Evolutionary conservation across 1,139 yeast genomes (phyloP), one percentile per base, ranked within the genome.

Genomic region (Zhuliangozyma blackwelliae): DNA sequence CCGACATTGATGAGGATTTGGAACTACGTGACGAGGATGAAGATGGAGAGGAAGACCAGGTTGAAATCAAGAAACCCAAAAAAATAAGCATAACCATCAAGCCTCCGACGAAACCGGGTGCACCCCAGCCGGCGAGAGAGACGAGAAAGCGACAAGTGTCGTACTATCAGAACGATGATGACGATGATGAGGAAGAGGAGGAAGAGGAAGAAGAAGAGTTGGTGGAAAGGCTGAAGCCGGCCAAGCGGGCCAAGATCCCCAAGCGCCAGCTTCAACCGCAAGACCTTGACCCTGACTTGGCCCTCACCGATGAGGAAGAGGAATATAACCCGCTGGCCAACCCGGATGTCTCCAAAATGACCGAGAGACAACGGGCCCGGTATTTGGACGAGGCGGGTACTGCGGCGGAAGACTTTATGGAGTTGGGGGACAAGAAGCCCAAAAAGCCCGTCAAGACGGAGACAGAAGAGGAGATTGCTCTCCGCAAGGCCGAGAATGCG

Each of bases 401-500:
- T 20, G 28, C 33, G 5, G 40, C 34, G 31, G 46, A 50, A 5
- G 56, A 57, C 47, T 51, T 60, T 41, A 40, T 57, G 5, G 65
- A 59, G 33, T 47, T 61, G 28, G 57, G 52, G 31, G 56, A 43
- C 34, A 68, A 27, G 45, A 49, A 51, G 43, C 50, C 50, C 40
- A 44, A 49, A 7, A 52, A 45, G 49, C 65, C 40, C 53, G 69
- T 54, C 55, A 63, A 68, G 47, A 77, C 75, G 51, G 72, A 86
- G 39, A 82, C 95, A 0, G 96, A 82, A 40, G 96, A 92, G 55
- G 95, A 90, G 59, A 73, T 80, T 29, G 87, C 87, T 28, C 61
- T 88, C 41, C 73, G 89, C 30, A 80, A 89, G 45, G 90, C 95
- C 1, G 98, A 92, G 54, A 82, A 79, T 52, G 92, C 97, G 0